A percentile compares a stretch with the other conserved stretches of the same genome.
These are phyloP conservation scores for Naumovozyma baii DNA, from an alignment of 805 yeast genomes.

Conservation along the genomic window DNA sequence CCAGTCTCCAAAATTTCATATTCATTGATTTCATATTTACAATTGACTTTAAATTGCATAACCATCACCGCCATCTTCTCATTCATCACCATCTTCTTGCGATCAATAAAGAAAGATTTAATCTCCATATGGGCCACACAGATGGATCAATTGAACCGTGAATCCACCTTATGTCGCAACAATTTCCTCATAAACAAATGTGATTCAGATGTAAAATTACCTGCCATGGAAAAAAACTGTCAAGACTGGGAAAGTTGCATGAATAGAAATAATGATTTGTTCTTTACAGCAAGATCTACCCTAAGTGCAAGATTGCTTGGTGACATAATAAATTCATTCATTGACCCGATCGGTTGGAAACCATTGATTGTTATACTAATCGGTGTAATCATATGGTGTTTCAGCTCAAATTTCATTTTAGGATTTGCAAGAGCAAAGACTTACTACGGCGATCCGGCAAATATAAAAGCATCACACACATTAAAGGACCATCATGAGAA, in stretches of 20 bases:
- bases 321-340: slow-evolving; percentile 46
- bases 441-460: slow-evolving; percentile 28
- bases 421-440: slow-evolving; percentile 53
- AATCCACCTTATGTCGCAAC: slow-evolving; percentile 45
- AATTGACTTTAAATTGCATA: slow-evolving; percentile 41
- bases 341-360: slow-evolving; percentile 60
- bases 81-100: slow-evolving; percentile 36
- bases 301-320: slow-evolving; percentile 58
- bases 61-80: slow-evolving; percentile 39
- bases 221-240: slow-evolving; percentile 51
- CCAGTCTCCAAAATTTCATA: slow-evolving; percentile 50
- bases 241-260: slow-evolving; percentile 57
- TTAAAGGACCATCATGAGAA: background rate
- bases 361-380: slow-evolving; percentile 39
- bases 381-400: slow-evolving; percentile 37
- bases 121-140: slow-evolving; percentile 38
- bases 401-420: slow-evolving; percentile 52
- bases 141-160: slow-evolving; percentile 37
- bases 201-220: slow-evolving; percentile 40
- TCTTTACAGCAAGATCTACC: slow-evolving; percentile 41
- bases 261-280: slow-evolving; percentile 40
- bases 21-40: slow-evolving; percentile 51
- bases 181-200: slow-evolving; percentile 50
- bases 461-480: background rate
- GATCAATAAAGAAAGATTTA: slow-evolving; percentile 47